A percentile compares a stretch with the other conserved stretches of the same genome.
These are phyloP conservation scores for Bigelowiella natans DNA, from an alignment of 78 protist species.

Conservation along the genomic window DNA sequence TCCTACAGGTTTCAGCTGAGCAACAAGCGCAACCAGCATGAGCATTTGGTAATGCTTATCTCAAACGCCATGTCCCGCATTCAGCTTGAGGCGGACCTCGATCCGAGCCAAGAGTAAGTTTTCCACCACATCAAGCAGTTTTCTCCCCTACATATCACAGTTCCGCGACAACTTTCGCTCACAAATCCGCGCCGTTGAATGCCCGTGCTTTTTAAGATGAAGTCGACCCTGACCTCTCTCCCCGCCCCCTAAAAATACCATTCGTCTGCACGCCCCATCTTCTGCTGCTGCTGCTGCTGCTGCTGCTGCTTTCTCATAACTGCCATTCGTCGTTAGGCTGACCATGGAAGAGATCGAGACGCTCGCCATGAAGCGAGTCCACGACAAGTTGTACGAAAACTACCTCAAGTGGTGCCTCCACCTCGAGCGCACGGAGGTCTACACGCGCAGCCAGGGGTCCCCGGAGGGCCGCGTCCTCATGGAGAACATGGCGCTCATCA, in stretches of 20 bases:
- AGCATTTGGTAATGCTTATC: neutral
- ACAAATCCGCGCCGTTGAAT: too few relatives aligned
- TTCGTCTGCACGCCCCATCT: too few relatives aligned
- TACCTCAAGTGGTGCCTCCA: neutral
- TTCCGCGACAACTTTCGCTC: too few relatives aligned
- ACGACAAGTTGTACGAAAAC: neutral
- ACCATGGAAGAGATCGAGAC: neutral
- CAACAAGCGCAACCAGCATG: neutral
- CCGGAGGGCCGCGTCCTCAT: neutral
- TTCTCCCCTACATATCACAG: too few relatives aligned
- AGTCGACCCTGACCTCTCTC: too few relatives aligned
- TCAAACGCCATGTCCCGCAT: neutral
- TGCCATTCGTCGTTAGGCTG: neutral
- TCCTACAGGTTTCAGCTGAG: neutral
- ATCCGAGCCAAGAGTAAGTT: neutral
- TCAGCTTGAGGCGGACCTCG: neutral
- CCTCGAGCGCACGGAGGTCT: neutral
- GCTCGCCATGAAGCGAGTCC: neutral
- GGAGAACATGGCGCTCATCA: neutral
- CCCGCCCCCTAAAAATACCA: too few relatives aligned
- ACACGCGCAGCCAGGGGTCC: neutral
- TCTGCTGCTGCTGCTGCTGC: too few relatives aligned
- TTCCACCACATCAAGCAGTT: neutral
- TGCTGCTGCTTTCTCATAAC: too few relatives aligned
- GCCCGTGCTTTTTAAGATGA: too few relatives aligned